Evolutionary conservation across 306 rosid species (phyloP).

Genomic region (Inga oerstediana): DNA sequence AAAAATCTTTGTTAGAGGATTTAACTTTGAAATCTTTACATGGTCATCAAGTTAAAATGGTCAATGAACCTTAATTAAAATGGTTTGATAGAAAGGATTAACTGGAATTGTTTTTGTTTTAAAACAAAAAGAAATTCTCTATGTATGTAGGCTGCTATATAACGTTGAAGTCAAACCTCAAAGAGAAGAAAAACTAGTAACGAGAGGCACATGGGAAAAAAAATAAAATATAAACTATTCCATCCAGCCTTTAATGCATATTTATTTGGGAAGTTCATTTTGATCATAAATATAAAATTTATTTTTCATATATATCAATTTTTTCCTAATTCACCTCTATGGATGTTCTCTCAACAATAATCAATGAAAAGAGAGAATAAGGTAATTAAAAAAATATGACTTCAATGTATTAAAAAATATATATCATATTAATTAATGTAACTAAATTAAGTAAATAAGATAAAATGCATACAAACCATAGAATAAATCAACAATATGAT

Average conservation of each 20-base stretch:
- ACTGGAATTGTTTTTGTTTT: too few species aligned
- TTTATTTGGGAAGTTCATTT: too few species aligned
- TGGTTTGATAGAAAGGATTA: not conserved
- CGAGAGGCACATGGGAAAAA: not conserved
- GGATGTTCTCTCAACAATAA: too few species aligned
- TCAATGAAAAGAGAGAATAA: accelerated
- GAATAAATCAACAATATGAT: not conserved
- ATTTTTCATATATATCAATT: too few species aligned
- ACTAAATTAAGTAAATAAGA: not conserved
- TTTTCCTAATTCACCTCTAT: too few species aligned
- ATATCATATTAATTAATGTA: too few species aligned
- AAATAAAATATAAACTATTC: not conserved
- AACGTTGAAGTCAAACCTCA: not conserved
- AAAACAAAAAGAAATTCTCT: not conserved
- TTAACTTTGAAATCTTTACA: not conserved
- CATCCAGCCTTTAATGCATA: accelerated
- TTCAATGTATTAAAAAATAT: too few species aligned
- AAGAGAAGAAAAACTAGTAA: not conserved
- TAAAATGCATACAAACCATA: not conserved
- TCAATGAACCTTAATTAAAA: not conserved
- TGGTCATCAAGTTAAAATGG: not conserved
- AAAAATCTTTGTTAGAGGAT: not conserved
- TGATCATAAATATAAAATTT: too few species aligned
- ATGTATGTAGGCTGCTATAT: not conserved
- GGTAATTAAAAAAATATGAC: too few species aligned